phyloP scores from a whole-genome alignment of 2,329 filamentous ascomycete genomes.

The Fusarium pseudoanthophilum region DNA sequence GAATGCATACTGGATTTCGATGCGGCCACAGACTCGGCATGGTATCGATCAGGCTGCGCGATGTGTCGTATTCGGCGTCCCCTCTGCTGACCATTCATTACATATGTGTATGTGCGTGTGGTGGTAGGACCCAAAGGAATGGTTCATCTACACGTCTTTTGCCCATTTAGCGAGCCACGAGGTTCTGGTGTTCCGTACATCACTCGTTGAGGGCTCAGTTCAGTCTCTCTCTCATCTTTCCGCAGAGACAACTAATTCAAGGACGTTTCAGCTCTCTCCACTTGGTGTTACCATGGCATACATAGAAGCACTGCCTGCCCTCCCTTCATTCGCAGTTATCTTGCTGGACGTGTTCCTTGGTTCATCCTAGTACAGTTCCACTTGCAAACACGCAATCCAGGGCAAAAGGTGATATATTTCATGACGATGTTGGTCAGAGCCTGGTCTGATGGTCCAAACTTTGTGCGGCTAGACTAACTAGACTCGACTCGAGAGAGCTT shows the following conservation, averaged over 20 bases:
- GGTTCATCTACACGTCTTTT: conserved; percentile 14
- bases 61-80: conserved; percentile 8
- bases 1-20: not conserved
- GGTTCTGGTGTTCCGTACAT: conserved; percentile 12
- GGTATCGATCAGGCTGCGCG: conserved; percentile 4
- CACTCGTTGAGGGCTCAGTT: not conserved
- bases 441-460: conserved; percentile 8
- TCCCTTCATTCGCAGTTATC: conserved; percentile 8
- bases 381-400: not conserved
- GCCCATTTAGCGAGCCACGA: not conserved
- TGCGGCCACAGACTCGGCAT: not conserved
- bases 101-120: not conserved
- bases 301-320: not conserved
- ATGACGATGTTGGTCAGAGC: conserved; percentile 1
- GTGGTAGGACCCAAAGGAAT: conserved; percentile 11
- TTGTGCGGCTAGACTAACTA: not conserved
- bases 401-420: conserved; percentile 8
- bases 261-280: conserved; percentile 30
- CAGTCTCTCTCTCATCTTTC: not conserved
- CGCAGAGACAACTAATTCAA: conserved; percentile 22
- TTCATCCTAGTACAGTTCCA: conserved; percentile 3
- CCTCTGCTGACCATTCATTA: conserved; percentile 8
- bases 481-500: not conserved
- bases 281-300: conserved; percentile 4
- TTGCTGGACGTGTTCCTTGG: conserved; percentile 5